These are phyloP conservation scores for Penicillium arizonense DNA, from an alignment of 495 filamentous ascomycete species.

Conservation along the genomic window DNA sequence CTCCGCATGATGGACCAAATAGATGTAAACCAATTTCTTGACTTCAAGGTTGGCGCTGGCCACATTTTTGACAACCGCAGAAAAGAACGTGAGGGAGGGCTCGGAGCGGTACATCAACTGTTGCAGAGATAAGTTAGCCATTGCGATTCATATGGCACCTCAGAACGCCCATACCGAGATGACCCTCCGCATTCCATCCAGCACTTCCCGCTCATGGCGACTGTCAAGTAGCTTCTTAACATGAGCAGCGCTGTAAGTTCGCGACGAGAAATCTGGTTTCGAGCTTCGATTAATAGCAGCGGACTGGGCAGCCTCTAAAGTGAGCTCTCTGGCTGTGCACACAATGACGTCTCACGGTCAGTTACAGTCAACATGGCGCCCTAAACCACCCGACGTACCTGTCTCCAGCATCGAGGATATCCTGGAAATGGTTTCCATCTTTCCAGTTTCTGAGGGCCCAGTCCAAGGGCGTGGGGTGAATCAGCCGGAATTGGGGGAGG, in stretches of 20 bases:
- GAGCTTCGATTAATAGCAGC: conserved; percentile 52
- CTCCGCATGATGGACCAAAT: conserved; percentile 93
- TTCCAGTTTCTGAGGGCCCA: conserved; percentile 22
- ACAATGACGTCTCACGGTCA: conserved; percentile 24
- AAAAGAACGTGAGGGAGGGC: conserved; percentile 83
- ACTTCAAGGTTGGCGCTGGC: conserved; percentile 88
- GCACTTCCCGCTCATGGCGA: conserved; percentile 86
- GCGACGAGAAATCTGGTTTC: conserved; percentile 40
- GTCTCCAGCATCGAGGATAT: conserved; percentile 93
- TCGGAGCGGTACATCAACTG: conserved; percentile 92
- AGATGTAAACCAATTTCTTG: conserved; percentile 97
- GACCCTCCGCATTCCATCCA: conserved; percentile 88
- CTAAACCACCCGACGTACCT: conserved; percentile 49
- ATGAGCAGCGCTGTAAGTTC: conserved; percentile 54
- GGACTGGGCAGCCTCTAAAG: conserved; percentile 89
- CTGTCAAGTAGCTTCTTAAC: conserved; percentile 94
- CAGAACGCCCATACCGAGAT: conserved; percentile 64
- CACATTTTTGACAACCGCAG: conserved; percentile 93
- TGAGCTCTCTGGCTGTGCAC: conserved; percentile 82
- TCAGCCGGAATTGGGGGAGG: conserved; percentile 18
- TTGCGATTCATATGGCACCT: background rate
- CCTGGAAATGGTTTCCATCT: conserved; percentile 93
- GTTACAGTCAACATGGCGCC: conserved; percentile 7
- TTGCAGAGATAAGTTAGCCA: conserved; percentile 19
- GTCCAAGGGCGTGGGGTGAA: conserved; percentile 12